Base-by-base conservation (phyloP, 768 basidiomycete genomes). In the Mycena chlorophos region DNA sequence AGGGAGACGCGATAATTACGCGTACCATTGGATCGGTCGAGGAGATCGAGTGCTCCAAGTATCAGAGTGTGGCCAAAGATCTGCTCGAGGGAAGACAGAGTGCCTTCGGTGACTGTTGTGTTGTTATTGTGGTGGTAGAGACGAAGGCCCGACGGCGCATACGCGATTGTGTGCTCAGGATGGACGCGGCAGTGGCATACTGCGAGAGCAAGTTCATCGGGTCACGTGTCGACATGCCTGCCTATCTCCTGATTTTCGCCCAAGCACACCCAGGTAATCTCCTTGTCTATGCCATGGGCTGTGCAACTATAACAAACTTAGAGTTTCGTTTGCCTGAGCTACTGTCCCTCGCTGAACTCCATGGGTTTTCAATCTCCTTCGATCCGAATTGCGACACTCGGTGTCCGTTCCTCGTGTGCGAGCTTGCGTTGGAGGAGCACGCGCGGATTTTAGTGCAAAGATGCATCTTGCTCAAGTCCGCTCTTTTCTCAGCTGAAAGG, bases 261-360 rank as follows among this genome's bases (percentile, higher is more conserved):
- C 45, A 46, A 26, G 20, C 45, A 13, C 45, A 46, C 20, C 13
- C 45, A n/a, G n/a, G n/a, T n/a, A n/a, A n/a, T n/a, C n/a, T n/a
- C n/a, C n/a, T n/a, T n/a, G n/a, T n/a, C n/a, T n/a, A n/a, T n/a
- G n/a, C n/a, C n/a, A n/a, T n/a, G n/a, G n/a, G n/a, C n/a, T n/a
- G n/a, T n/a, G n/a, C n/a, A n/a, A n/a, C n/a, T n/a, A n/a, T n/a
- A n/a, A n/a, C n/a, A n/a, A n/a, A 96, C 67, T 76, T 81, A 30
- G 87, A 91, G 30, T 96, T 96, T 66, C 78, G 94, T 23, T 69
- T 95, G 13, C 93, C 94, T 29, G 92, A 94, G 67, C 80, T 97
- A 0, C 69, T 73, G 27, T 94, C 93, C 3, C 69, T 94, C 34
- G 81, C 91, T 2, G 84, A 94, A 63, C 78, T 93, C 0, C 68